Evolutionary conservation across 1,284 basidiomycete species (phyloP).

Genomic region (Apiotrichum akiyoshidainum): DNA sequence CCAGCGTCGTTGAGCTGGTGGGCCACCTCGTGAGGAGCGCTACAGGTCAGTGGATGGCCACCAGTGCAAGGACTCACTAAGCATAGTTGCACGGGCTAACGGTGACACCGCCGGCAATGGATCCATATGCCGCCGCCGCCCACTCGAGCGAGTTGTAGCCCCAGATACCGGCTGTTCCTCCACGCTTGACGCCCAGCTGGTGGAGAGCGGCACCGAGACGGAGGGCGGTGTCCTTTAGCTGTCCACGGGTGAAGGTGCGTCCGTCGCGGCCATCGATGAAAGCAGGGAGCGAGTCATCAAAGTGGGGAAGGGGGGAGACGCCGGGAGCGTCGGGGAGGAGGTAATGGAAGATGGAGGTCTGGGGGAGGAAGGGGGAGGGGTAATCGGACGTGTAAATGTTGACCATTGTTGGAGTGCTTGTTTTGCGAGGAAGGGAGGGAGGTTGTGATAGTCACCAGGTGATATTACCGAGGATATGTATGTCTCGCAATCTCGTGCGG

Average conservation of each 20-base stretch:
- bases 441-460: no score
- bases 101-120: conserved; percentile 44
- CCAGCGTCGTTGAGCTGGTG: conserved; percentile 55
- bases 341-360: conserved; percentile 13
- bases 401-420: not conserved
- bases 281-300: conserved; percentile 18
- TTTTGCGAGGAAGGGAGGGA: no score
- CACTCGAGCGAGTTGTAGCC: conserved; percentile 61
- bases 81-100: conserved; percentile 45
- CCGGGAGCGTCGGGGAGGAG: conserved; percentile 4
- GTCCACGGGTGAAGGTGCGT: conserved; percentile 58
- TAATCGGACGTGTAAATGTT: conserved; percentile 11
- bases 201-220: conserved; percentile 59
- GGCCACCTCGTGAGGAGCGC: conserved; percentile 12
- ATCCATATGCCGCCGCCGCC: conserved; percentile 61
- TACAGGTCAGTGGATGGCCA: conserved; percentile 54
- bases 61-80: conserved; percentile 32
- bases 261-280: conserved; percentile 67
- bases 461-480: no score
- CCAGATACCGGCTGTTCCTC: conserved; percentile 43
- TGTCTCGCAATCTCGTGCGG: no score
- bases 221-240: conserved; percentile 58
- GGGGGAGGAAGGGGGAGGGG: conserved; percentile 12
- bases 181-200: conserved; percentile 25
- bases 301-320: conserved; percentile 30